Evolutionary conservation across 768 basidiomycete genomes (phyloP).

Genomic region (Serendipita vermifera): DNA sequence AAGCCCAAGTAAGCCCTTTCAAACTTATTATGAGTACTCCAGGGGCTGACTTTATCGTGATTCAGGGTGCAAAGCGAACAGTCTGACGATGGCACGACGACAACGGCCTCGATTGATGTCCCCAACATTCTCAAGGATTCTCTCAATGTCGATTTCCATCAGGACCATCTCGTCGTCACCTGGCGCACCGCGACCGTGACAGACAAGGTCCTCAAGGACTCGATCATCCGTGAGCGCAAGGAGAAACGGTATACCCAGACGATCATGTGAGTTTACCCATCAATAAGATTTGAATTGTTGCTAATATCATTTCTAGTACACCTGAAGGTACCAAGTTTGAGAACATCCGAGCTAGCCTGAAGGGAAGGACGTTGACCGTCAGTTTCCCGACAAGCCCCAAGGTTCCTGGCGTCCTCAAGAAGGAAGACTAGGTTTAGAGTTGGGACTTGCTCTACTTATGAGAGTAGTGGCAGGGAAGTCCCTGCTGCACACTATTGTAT

Average conservation of each 20-base stretch:
- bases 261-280: neutral
- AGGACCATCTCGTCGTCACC: neutral
- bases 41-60: neutral
- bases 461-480: too few relatives aligned
- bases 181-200: neutral
- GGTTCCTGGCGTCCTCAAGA: neutral
- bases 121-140: constrained; percentile 1
- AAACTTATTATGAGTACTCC: neutral
- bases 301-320: neutral
- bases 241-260: constrained; percentile 4
- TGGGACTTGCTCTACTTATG: too few relatives aligned
- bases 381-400: neutral
- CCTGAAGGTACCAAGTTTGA: neutral
- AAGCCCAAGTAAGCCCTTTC: neutral
- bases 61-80: neutral
- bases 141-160: neutral
- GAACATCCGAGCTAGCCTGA: neutral
- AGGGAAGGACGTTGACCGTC: neutral
- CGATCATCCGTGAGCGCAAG: neutral
- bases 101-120: neutral
- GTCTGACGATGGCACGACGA: neutral
- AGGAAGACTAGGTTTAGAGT: too few relatives aligned
- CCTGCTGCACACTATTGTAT: too few relatives aligned
- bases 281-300: neutral
- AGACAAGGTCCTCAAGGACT: neutral